Evolutionary conservation across 306 rosid genomes (phyloP).

Genomic region (Quercus mongolica): DNA sequence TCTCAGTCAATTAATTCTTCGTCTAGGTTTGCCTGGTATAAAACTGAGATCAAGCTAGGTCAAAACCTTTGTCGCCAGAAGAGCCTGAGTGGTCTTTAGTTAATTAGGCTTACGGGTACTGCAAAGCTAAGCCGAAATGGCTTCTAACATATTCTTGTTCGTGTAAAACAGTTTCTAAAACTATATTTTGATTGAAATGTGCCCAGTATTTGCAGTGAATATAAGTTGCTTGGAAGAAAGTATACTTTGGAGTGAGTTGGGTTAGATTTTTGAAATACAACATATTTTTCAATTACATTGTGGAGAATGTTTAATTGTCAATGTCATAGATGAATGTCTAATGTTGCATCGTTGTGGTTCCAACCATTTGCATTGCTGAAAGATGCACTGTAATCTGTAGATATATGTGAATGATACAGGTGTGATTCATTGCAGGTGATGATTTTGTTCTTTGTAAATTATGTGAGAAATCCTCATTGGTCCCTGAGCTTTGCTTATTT

Average conservation of each 20-base stretch:
- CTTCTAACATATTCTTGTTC: background rate
- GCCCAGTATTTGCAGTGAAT: background rate
- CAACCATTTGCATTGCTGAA: background rate
- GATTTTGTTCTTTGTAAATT: conserved; percentile 70
- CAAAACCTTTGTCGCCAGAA: background rate
- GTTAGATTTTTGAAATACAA: background rate
- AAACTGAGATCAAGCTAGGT: background rate
- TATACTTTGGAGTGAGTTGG: background rate
- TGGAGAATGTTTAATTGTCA: background rate
- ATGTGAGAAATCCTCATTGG: conserved; percentile 76
- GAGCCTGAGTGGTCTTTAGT: background rate
- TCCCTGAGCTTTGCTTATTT: conserved; percentile 24
- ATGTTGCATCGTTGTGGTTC: background rate
- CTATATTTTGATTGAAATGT: background rate
- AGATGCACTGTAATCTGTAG: background rate
- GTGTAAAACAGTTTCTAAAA: background rate
- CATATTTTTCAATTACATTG: too few relatives aligned
- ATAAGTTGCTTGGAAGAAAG: background rate
- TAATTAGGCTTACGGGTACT: background rate
- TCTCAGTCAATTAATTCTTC: background rate
- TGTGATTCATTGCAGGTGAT: conserved; percentile 55
- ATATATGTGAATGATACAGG: conserved; percentile 2
- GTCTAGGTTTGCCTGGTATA: background rate
- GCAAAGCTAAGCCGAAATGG: background rate
- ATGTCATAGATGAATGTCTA: background rate